A percentile compares a stretch with the other conserved stretches of the same genome.
Evolutionary conservation across 768 basidiomycete genomes (phyloP).

Genomic region (Pleurotus platypus): DNA sequence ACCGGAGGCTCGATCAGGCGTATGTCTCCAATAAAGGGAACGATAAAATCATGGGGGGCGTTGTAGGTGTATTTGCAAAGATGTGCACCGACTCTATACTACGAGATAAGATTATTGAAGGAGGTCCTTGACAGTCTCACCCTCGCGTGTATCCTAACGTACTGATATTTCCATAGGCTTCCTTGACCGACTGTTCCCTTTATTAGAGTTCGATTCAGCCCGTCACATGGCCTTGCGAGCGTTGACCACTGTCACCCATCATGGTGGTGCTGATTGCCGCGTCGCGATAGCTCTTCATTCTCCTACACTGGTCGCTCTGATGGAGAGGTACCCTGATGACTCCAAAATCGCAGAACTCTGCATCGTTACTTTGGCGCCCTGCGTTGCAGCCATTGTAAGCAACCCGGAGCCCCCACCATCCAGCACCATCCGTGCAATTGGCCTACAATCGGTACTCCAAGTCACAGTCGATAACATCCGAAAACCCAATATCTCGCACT

Average conservation of each 20-base stretch:
- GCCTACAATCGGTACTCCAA: conserved; percentile 41
- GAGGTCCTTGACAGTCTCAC: conserved; percentile 32
- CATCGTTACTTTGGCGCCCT: conserved; percentile 51
- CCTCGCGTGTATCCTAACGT: too few species aligned
- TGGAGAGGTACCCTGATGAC: conserved; percentile 48
- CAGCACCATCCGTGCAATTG: conserved; percentile 33
- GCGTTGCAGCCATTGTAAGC: conserved; percentile 39
- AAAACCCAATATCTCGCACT: conserved; percentile 36
- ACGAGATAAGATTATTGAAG: conserved; percentile 54
- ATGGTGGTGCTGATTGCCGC: conserved; percentile 49
- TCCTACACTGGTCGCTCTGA: conserved; percentile 36
- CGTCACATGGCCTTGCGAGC: conserved; percentile 53
- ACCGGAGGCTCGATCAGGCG: conserved; percentile 43
- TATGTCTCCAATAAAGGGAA: conserved; percentile 40
- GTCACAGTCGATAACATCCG: conserved; percentile 37
- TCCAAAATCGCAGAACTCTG: conserved; percentile 43
- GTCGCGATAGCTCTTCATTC: conserved; percentile 47
- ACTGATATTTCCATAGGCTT: conserved; percentile 35
- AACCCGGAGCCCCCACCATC: conserved; percentile 31
- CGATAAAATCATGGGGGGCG: conserved; percentile 49
- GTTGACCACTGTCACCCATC: conserved; percentile 57
- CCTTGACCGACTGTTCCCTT: conserved; percentile 51
- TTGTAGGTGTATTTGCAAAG: conserved; percentile 60
- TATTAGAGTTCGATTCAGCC: conserved; percentile 43
- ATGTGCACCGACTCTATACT: conserved; percentile 60